A percentile compares a stretch with the other conserved stretches of the same genome.
Conservation (phyloP, 345 rosid genomes). For the Hirschfeldia incana region DNA sequence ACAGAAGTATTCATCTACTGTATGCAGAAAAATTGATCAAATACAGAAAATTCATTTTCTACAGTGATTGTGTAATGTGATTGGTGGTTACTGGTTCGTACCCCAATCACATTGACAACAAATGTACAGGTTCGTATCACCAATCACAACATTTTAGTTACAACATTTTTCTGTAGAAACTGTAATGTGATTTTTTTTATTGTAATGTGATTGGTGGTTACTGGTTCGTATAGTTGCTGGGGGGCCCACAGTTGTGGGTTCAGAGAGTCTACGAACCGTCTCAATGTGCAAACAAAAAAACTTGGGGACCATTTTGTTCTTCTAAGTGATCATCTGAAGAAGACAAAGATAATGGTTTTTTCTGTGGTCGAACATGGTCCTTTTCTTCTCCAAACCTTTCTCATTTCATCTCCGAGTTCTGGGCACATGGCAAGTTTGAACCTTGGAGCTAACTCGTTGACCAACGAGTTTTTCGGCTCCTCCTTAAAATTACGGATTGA, state of each 20-base stretch:
- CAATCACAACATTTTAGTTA: too few relatives aligned
- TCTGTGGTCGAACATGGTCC: constrained; percentile 23
- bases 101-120: too few relatives aligned
- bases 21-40: too few relatives aligned
- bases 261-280: background rate
- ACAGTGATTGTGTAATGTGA: too few relatives aligned
- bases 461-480: constrained; percentile 5
- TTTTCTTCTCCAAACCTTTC: background rate
- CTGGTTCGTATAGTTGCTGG: background rate
- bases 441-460: constrained; percentile 11
- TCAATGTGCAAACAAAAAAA: background rate
- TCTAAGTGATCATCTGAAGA: background rate
- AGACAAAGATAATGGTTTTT: constrained; percentile 21
- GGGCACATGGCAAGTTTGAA: constrained; percentile 32
- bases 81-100: too few relatives aligned
- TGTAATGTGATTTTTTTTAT: too few relatives aligned
- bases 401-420: constrained; percentile 1
- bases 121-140: too few relatives aligned
- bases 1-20: too few relatives aligned
- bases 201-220: background rate
- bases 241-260: background rate
- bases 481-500: constrained; percentile 10
- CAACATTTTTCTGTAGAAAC: too few relatives aligned
- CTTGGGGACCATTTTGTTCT: constrained; percentile 16
- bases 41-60: too few relatives aligned